Evolutionary conservation across 768 basidiomycete genomes (phyloP).

Genomic region (Auricularia cornea): DNA sequence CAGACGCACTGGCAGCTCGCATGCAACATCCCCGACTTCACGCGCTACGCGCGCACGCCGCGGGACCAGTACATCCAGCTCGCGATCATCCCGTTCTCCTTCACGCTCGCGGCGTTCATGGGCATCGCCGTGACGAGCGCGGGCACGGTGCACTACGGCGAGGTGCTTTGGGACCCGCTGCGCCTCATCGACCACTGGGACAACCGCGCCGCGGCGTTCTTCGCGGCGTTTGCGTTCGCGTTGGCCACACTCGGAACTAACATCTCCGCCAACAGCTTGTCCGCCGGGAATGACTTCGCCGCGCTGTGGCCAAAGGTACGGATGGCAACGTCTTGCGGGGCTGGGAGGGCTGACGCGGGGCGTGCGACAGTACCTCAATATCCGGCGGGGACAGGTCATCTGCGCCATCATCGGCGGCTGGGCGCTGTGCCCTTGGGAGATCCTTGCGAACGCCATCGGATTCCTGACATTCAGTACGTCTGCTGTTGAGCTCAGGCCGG

Average conservation of each 20-base stretch:
- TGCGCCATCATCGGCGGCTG: constrained; percentile 80
- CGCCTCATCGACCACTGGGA: constrained; percentile 72
- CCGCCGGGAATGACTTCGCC: constrained; percentile 79
- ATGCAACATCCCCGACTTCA: constrained; percentile 78
- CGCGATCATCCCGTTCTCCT: constrained; percentile 65
- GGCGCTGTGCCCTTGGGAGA: constrained; percentile 83
- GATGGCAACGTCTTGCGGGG: no score
- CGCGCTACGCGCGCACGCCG: constrained; percentile 53
- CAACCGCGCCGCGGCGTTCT: constrained; percentile 80
- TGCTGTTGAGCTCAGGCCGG: no score
- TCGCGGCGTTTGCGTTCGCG: constrained; percentile 65
- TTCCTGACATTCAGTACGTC: constrained; percentile 53
- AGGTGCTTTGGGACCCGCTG: constrained; percentile 64
- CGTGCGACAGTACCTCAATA: constrained; percentile 55
- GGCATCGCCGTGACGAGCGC: constrained; percentile 79
- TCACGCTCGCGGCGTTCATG: constrained; percentile 68
- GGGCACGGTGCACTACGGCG: constrained; percentile 48
- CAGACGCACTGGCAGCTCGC: constrained; percentile 6
- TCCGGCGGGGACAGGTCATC: constrained; percentile 67
- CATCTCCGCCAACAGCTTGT: constrained; percentile 70
- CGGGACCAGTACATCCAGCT: constrained; percentile 65
- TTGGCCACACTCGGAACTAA: constrained; percentile 61
- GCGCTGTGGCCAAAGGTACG: constrained; percentile 53
- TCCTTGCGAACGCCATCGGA: constrained; percentile 54
- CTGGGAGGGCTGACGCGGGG: no score